Evolutionary conservation across 352 stramenopile species (phyloP).

Genomic region (Thalassiosira gravida): DNA sequence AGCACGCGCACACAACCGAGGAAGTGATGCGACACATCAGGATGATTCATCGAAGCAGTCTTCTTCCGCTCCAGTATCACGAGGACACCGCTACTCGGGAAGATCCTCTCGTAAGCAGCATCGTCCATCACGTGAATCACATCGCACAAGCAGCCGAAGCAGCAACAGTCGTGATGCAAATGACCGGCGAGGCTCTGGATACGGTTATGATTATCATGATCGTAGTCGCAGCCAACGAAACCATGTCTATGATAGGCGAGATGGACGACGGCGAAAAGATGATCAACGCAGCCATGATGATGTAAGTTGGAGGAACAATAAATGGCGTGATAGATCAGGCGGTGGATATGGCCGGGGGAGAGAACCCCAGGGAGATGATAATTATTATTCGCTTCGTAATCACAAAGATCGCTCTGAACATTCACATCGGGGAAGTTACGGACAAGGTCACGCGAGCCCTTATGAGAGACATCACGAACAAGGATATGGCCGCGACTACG

Average conservation of each 20-base stretch:
- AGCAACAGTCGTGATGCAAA: background rate
- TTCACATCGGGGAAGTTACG: background rate
- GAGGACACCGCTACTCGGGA: too few species aligned
- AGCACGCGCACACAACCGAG: background rate
- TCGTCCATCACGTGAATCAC: background rate
- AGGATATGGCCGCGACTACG: background rate
- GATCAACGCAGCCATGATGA: background rate
- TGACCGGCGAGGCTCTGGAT: too few species aligned
- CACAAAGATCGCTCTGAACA: background rate
- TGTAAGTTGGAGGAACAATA: slow-evolving; percentile 7
- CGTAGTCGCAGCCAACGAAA: background rate
- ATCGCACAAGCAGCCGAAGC: background rate
- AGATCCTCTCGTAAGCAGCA: too few species aligned
- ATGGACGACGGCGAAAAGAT: background rate
- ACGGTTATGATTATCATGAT: too few species aligned
- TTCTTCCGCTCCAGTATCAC: too few species aligned
- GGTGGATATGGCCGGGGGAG: background rate
- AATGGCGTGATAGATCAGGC: background rate
- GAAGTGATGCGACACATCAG: background rate
- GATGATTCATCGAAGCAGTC: too few species aligned
- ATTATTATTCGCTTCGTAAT: background rate
- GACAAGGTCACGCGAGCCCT: background rate
- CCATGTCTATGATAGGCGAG: background rate
- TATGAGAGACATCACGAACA: background rate
- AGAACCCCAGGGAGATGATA: background rate